Percentiles rank a stretch among this genome's conserved stretches.
These are phyloP conservation scores for Aeminium ludgeri DNA, from an alignment of 495 filamentous ascomycete genomes.

Conservation along the genomic window DNA sequence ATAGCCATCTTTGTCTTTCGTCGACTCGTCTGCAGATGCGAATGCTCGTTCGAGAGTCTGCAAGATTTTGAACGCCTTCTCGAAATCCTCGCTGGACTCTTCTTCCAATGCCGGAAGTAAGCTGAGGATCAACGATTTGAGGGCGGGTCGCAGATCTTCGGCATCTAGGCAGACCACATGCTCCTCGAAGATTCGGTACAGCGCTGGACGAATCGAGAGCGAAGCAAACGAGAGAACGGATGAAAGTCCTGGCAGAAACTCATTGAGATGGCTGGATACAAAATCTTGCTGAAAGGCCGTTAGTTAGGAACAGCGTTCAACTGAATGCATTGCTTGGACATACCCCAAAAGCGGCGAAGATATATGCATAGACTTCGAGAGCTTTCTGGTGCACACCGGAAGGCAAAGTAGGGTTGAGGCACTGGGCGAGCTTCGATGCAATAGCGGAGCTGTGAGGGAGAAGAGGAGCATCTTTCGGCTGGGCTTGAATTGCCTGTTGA, in stretches of 20 bases:
- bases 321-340: constrained; percentile 18
- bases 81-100: constrained; percentile 92
- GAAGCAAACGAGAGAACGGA: constrained; percentile 86
- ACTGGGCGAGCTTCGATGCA: constrained; percentile 84
- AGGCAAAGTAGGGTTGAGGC: constrained; percentile 78
- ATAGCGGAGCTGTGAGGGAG: constrained; percentile 75
- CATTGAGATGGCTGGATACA: constrained; percentile 59
- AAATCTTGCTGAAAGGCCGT: background rate
- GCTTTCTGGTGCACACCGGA: constrained; percentile 98
- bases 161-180: constrained; percentile 57
- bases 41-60: constrained; percentile 39
- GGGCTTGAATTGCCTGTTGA: constrained; percentile 67
- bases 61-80: constrained; percentile 61
- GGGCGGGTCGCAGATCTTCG: constrained; percentile 57
- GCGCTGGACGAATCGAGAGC: constrained; percentile 66
- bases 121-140: constrained; percentile 74
- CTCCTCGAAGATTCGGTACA: constrained; percentile 66
- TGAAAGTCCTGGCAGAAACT: constrained; percentile 80
- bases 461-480: constrained; percentile 48
- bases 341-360: constrained; percentile 59
- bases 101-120: constrained; percentile 86
- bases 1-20: constrained; percentile 49
- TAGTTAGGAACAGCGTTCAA: constrained; percentile 17
- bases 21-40: constrained; percentile 1
- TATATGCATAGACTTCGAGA: constrained; percentile 77